A percentile compares a stretch with the other conserved stretches of the same genome.
These are phyloP conservation scores for Akanthomyces muscarius DNA, from an alignment of 2,329 filamentous ascomycete genomes.

Conservation along the genomic window DNA sequence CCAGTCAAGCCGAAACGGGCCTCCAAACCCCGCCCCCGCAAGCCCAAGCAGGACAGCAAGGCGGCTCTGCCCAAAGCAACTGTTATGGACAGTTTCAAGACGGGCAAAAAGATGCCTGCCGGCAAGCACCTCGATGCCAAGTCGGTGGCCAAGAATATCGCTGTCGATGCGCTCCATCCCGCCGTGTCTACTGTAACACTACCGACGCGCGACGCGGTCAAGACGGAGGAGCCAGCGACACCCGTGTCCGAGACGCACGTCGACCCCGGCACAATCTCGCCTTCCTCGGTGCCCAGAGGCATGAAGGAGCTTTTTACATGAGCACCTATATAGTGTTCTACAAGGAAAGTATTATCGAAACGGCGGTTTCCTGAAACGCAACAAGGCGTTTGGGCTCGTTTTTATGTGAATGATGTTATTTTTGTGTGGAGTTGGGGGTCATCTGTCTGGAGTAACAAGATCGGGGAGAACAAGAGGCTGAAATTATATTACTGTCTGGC, in stretches of 20 bases:
- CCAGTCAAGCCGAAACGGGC: constrained; percentile 22
- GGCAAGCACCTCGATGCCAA: constrained; percentile 6
- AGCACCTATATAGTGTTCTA: neutral
- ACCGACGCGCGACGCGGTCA: constrained; percentile 2
- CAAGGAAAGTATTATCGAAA: neutral
- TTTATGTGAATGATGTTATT: neutral
- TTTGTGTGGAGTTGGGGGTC: neutral
- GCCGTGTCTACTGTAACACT: neutral
- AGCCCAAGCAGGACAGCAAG: constrained; percentile 33
- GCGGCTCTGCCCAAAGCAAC: constrained; percentile 35
- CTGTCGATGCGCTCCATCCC: neutral
- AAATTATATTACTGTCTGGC: neutral
- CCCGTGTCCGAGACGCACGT: constrained; percentile 19
- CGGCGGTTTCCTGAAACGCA: neutral
- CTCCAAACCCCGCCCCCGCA: constrained; percentile 30
- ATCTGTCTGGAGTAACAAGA: neutral
- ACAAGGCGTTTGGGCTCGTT: neutral
- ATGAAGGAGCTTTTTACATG: constrained; percentile 38
- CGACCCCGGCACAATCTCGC: constrained; percentile 39
- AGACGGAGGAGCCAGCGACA: constrained; percentile 26
- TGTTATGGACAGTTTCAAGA: constrained; percentile 41
- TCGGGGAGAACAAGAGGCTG: neutral
- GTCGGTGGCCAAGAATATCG: neutral
- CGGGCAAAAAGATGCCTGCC: constrained; percentile 34
- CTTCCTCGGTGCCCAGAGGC: constrained; percentile 37